These are phyloP conservation scores for Globisporangium uncinulatum DNA, from an alignment of 352 stramenopile genomes.

Conservation along the genomic window DNA sequence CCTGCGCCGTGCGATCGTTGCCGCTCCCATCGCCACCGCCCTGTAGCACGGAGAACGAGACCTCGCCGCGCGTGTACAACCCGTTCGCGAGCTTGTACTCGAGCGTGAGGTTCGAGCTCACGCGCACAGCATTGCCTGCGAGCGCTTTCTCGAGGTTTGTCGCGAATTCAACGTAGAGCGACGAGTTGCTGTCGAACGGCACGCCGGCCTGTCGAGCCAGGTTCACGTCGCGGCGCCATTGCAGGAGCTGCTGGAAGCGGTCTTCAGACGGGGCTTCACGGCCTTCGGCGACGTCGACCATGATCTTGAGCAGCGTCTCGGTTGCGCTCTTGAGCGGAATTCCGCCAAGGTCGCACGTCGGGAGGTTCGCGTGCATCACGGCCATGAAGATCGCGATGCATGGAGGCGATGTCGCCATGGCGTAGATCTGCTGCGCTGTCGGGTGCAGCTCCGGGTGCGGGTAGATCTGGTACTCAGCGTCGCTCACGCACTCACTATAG, in stretches of 20 bases:
- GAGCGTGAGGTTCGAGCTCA: slow-evolving; percentile 36
- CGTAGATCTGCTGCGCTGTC: slow-evolving; percentile 36
- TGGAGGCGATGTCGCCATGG: slow-evolving; percentile 39
- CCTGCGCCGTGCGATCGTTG: neutral
- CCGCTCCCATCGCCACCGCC: neutral
- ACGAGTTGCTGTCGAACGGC: slow-evolving; percentile 40
- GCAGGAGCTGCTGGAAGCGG: slow-evolving; percentile 44
- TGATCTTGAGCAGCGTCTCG: slow-evolving; percentile 61
- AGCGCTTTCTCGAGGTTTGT: slow-evolving; percentile 30
- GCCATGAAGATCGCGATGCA: slow-evolving; percentile 53
- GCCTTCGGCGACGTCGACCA: slow-evolving; percentile 27
- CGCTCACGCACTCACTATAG: slow-evolving; percentile 48
- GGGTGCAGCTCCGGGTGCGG: slow-evolving; percentile 43
- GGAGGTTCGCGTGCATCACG: slow-evolving; percentile 41
- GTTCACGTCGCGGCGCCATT: slow-evolving; percentile 50
- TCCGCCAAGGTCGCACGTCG: slow-evolving; percentile 42
- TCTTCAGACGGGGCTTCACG: slow-evolving; percentile 22
- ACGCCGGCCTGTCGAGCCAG: slow-evolving; percentile 29
- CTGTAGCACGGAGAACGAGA: slow-evolving; percentile 20
- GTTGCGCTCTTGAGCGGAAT: slow-evolving; percentile 40
- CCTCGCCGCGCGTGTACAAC: slow-evolving; percentile 10
- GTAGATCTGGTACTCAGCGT: slow-evolving; percentile 59
- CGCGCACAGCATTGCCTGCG: slow-evolving; percentile 24
- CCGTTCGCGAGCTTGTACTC: slow-evolving; percentile 28
- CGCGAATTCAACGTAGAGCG: slow-evolving; percentile 35